Conservation (phyloP, 2,329 filamentous ascomycete genomes). For the Chrysoporthe puriensis region DNA sequence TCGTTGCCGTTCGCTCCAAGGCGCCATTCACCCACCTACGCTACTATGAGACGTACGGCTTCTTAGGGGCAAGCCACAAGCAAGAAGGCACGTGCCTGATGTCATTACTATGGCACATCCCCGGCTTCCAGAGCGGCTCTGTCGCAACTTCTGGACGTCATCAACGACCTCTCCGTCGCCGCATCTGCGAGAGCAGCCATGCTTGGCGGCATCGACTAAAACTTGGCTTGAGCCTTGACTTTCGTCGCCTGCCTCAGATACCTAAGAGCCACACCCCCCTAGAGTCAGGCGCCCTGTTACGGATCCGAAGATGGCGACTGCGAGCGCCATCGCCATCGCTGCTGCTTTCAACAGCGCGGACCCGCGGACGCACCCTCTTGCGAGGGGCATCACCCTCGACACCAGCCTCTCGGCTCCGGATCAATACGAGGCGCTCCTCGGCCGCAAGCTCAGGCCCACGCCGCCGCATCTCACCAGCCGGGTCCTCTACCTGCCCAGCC, state of each 20-base stretch:
- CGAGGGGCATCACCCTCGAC: constrained; percentile 13
- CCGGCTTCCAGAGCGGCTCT: not conserved
- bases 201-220: not conserved
- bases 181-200: not conserved
- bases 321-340: constrained; percentile 22
- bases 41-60: not conserved
- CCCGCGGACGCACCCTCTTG: constrained; percentile 11
- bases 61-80: not conserved
- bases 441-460: constrained; percentile 23
- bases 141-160: not conserved
- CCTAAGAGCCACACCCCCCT: not conserved
- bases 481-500: constrained; percentile 26
- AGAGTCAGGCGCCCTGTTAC: not conserved
- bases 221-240: no score
- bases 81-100: not conserved
- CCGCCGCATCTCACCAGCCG: constrained; percentile 21
- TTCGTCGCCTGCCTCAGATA: not conserved
- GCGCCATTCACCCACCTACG: not conserved
- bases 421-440: constrained; percentile 24
- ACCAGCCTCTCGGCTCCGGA: constrained; percentile 15
- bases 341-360: constrained; percentile 17
- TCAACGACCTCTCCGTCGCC: not conserved
- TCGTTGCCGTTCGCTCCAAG: not conserved
- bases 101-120: not conserved
- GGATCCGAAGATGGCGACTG: constrained; percentile 14